Percentiles rank a stretch among this genome's conserved stretches.
phyloP scores from a whole-genome alignment of 108 stramenopile species.

The Conticribra guillardii region DNA sequence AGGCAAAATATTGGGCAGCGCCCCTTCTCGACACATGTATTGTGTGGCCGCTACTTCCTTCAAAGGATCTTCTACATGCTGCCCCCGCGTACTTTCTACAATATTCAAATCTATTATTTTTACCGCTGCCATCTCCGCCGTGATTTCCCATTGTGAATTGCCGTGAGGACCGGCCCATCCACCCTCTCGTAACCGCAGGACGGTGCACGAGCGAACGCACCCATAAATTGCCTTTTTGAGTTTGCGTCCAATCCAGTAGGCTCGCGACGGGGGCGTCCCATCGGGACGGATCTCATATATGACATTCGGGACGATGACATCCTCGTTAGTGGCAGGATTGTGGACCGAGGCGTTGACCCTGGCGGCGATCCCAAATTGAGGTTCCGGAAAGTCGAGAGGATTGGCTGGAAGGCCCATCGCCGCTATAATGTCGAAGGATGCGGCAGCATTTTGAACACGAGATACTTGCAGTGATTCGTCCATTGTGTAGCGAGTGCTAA shows the following conservation, averaged over 20 bases:
- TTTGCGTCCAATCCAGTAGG: conserved; percentile 81
- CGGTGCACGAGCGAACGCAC: conserved; percentile 75
- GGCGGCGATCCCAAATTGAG: too few relatives aligned
- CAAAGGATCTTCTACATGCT: conserved; percentile 78
- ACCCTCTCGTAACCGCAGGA: conserved; percentile 62
- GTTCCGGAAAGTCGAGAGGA: too few relatives aligned
- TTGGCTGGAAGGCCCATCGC: too few relatives aligned
- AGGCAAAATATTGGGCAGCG: conserved; percentile 62
- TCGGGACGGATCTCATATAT: conserved; percentile 69
- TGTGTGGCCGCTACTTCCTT: conserved; percentile 91
- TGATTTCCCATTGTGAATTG: conserved; percentile 66
- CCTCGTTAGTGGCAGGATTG: conserved; percentile 64
- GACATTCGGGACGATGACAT: conserved; percentile 64
- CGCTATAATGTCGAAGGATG: too few relatives aligned
- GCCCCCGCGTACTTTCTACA: conserved; percentile 46
- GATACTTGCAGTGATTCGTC: too few relatives aligned
- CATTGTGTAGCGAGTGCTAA: too few relatives aligned
- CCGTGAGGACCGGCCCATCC: conserved; percentile 43
- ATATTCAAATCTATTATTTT: conserved; percentile 80
- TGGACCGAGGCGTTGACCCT: conserved; percentile 69
- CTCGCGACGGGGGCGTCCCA: conserved; percentile 60
- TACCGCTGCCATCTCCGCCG: conserved; percentile 67
- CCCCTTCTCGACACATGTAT: conserved; percentile 44
- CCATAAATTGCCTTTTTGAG: conserved; percentile 84
- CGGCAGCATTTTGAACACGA: too few relatives aligned